Conservation (phyloP, 352 stramenopile genomes). For the Thalassiosira tumida region DNA sequence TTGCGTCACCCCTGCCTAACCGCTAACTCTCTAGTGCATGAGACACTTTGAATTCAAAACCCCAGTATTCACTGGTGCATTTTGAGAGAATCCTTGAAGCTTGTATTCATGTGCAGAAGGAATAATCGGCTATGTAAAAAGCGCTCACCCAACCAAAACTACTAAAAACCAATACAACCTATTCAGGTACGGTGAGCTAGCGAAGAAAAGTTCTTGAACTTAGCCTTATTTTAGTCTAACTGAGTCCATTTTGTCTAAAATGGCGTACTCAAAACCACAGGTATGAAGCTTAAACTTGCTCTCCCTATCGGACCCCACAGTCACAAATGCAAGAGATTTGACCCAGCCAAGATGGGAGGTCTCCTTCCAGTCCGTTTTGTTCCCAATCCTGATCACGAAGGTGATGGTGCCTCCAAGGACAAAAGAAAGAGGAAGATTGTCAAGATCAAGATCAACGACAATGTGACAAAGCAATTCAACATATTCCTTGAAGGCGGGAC, state of each 20-base stretch:
- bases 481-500: not conserved
- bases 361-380: not conserved
- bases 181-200: not conserved
- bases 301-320: not conserved
- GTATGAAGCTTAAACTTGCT: not conserved
- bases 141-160: no score
- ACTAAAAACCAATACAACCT: not conserved
- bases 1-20: not conserved
- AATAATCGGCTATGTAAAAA: no score
- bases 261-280: not conserved
- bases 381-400: no score
- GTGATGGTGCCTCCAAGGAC: no score
- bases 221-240: no score
- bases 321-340: slow-evolving; percentile 1
- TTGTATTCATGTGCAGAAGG: no score
- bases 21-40: not conserved
- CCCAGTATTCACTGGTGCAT: not conserved
- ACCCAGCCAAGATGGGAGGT: not conserved
- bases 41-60: not conserved
- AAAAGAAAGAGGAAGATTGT: not conserved
- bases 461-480: not conserved
- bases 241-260: not conserved
- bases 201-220: not conserved
- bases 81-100: not conserved
- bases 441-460: not conserved